A percentile compares a stretch with the other conserved stretches of the same genome.
phyloP scores from a whole-genome alignment of 805 yeast genomes.

The Komagataella mondaviorum region DNA sequence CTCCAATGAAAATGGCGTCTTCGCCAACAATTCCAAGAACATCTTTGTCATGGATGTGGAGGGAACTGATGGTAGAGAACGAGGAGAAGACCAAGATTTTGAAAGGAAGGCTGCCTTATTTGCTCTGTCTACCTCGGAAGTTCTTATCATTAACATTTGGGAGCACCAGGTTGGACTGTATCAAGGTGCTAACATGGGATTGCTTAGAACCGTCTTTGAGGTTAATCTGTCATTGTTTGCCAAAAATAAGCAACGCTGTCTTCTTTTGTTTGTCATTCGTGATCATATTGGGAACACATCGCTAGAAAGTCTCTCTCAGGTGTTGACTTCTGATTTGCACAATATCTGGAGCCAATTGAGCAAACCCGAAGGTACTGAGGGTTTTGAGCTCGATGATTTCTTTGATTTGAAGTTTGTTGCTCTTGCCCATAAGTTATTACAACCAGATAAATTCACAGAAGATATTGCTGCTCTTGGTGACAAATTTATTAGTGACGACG shows the following conservation, averaged over 20 bases:
- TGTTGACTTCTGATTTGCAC: conserved; percentile 57
- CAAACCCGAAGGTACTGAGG: conserved; percentile 55
- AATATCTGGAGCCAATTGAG: conserved; percentile 68
- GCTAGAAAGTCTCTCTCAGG: conserved; percentile 49
- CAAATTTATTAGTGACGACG: conserved; percentile 27
- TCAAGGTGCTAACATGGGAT: conserved; percentile 96
- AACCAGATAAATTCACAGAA: conserved; percentile 50
- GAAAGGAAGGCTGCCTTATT: conserved; percentile 93
- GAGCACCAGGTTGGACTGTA: conserved; percentile 94
- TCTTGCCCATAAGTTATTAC: conserved; percentile 75
- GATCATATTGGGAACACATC: conserved; percentile 89
- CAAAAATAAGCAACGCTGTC: conserved; percentile 37
- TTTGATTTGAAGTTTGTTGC: conserved; percentile 78
- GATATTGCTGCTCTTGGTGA: conserved; percentile 57
- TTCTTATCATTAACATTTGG: conserved; percentile 88
- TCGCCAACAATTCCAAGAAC: conserved; percentile 12
- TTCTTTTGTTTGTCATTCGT: conserved; percentile 77
- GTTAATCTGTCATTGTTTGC: conserved; percentile 84
- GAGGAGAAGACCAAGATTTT: conserved; percentile 97
- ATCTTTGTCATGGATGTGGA: conserved; percentile 92
- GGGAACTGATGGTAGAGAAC: conserved; percentile 95
- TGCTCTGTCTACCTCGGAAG: conserved; percentile 86
- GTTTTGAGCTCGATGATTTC: conserved; percentile 51
- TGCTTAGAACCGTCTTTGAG: conserved; percentile 90
- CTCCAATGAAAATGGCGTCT: conserved; percentile 4